A percentile compares a stretch with the other conserved stretches of the same genome.
These are phyloP conservation scores for Exsudoporus floridanus DNA, from an alignment of 1,284 basidiomycete species.

Conservation along the genomic window DNA sequence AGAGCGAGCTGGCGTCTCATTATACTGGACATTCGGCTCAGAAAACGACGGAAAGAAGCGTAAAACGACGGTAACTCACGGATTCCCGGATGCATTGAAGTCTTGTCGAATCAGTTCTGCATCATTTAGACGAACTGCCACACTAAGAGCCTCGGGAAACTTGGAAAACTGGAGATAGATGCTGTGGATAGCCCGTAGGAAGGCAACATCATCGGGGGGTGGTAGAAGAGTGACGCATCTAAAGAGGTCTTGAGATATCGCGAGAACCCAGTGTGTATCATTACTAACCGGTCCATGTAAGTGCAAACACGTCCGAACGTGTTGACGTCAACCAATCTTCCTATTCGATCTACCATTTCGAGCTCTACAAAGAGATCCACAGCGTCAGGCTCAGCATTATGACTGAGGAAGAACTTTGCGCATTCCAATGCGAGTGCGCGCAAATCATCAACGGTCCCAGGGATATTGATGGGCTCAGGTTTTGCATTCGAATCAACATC, in stretches of 20 bases:
- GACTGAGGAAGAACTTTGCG: slow-evolving; percentile 87
- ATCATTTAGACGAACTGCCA: slow-evolving; percentile 88
- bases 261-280: not conserved
- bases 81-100: slow-evolving; percentile 85
- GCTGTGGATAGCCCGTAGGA: slow-evolving; percentile 86
- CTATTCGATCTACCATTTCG: slow-evolving; percentile 84
- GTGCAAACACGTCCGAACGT: slow-evolving; percentile 93
- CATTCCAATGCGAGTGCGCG: slow-evolving; percentile 81
- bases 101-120: slow-evolving; percentile 79
- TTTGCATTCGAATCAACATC: slow-evolving; percentile 32
- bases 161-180: slow-evolving; percentile 90
- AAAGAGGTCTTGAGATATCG: slow-evolving; percentile 14
- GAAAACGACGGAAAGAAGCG: slow-evolving; percentile 2
- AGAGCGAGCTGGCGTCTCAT: slow-evolving; percentile 98
- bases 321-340: slow-evolving; percentile 79
- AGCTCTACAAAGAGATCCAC: slow-evolving; percentile 95
- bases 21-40: slow-evolving; percentile 43
- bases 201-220: slow-evolving; percentile 90
- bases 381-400: slow-evolving; percentile 98
- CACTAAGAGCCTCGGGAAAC: slow-evolving; percentile 88
- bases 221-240: slow-evolving; percentile 91
- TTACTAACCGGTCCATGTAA: slow-evolving; percentile 89
- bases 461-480: slow-evolving; percentile 32
- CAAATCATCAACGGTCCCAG: slow-evolving; percentile 71
- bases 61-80: slow-evolving; percentile 46